phyloP scores from a whole-genome alignment of 257 asterid species.

The Gentiana macrophylla region DNA sequence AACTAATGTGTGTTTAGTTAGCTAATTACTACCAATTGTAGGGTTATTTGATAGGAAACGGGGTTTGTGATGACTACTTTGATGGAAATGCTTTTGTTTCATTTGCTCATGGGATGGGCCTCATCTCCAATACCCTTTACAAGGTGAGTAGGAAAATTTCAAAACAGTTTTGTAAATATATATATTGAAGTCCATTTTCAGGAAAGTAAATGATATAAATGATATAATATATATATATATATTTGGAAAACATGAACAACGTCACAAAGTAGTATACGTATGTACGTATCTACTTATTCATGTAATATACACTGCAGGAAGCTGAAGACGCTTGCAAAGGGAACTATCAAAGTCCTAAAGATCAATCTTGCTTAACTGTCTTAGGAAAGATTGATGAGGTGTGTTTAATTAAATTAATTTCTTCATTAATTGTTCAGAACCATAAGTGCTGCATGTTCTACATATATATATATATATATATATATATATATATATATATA shows the following conservation, averaged over 20 bases:
- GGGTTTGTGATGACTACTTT: slow-evolving; percentile 30
- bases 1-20: not conserved
- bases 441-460: too few relatives aligned
- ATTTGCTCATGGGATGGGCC: slow-evolving; percentile 47
- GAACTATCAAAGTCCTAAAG: slow-evolving; percentile 11
- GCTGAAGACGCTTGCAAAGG: slow-evolving; percentile 30
- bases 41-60: slow-evolving; percentile 63
- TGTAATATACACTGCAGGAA: slow-evolving; percentile 17
- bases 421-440: too few relatives aligned
- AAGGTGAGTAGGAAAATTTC: slow-evolving; percentile 21
- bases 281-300: too few relatives aligned
- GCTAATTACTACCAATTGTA: slow-evolving; percentile 9
- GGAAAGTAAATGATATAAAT: too few relatives aligned
- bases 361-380: slow-evolving; percentile 13
- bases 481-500: too few relatives aligned
- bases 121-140: slow-evolving; percentile 26
- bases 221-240: too few relatives aligned
- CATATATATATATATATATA: too few relatives aligned
- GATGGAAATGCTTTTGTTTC: slow-evolving; percentile 46
- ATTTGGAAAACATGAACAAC: too few relatives aligned
- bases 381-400: slow-evolving; percentile 10
- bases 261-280: too few relatives aligned
- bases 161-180: too few relatives aligned
- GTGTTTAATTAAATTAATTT: too few relatives aligned
- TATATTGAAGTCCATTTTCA: too few relatives aligned